phyloP scores from a whole-genome alignment of 768 basidiomycete species.

The Lentinula edodes region DNA sequence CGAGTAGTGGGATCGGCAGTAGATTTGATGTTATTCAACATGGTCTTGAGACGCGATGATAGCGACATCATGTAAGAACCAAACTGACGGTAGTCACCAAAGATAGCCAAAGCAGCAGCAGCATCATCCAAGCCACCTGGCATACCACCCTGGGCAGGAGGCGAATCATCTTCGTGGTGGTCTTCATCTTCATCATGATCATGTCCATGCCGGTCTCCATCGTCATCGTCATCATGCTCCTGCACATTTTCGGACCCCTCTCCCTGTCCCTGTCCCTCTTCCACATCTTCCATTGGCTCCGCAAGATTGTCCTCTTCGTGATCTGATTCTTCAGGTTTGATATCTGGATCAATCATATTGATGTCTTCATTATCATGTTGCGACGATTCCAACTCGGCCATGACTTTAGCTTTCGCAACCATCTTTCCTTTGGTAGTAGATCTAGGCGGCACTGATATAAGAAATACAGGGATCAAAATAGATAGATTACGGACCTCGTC shows the following conservation, averaged over 20 bases:
- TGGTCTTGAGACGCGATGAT: constrained; percentile 80
- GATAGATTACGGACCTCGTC: constrained; percentile 41
- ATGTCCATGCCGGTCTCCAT: constrained; percentile 36
- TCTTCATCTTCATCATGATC: constrained; percentile 24
- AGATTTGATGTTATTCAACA: constrained; percentile 83
- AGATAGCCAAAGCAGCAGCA: constrained; percentile 69
- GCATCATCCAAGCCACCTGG: constrained; percentile 58
- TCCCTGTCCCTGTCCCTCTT: constrained; percentile 40
- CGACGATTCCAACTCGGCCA: constrained; percentile 59
- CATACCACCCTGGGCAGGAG: constrained; percentile 20
- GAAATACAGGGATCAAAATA: constrained; percentile 2
- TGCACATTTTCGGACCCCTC: constrained; percentile 42
- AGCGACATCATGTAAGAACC: constrained; percentile 93
- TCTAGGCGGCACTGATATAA: constrained; percentile 20
- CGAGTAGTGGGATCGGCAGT: constrained; percentile 83
- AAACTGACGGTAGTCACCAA: constrained; percentile 82
- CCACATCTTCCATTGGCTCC: constrained; percentile 33
- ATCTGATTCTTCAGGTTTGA: constrained; percentile 43
- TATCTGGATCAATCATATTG: constrained; percentile 69
- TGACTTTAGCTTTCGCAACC: constrained; percentile 48
- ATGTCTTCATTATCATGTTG: constrained; percentile 65
- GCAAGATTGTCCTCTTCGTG: constrained; percentile 35
- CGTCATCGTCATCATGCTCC: constrained; percentile 42
- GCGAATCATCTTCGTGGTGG: constrained; percentile 33
- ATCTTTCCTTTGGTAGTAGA: constrained; percentile 56